phyloP scores from a whole-genome alignment of 2,329 filamentous ascomycete species.

The Colletotrichum endophyticum region DNA sequence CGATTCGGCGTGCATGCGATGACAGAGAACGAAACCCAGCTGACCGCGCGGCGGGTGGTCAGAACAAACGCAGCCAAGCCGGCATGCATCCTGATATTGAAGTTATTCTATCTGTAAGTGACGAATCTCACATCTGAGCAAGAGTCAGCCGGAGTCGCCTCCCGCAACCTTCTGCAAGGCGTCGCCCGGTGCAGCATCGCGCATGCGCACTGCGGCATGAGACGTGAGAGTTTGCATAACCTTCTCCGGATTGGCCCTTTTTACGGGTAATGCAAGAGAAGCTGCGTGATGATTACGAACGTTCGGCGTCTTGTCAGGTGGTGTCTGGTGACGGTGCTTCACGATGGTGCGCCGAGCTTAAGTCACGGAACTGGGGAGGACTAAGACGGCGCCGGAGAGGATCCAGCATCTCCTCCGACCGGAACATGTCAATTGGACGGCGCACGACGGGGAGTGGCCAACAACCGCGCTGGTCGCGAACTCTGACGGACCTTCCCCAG shows the following conservation, averaged over 20 bases:
- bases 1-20: neutral
- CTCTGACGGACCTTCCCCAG: neutral
- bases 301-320: neutral
- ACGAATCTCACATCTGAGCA: neutral
- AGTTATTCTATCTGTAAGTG: neutral
- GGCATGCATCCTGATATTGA: neutral
- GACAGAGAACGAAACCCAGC: neutral
- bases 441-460: neutral
- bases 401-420: neutral
- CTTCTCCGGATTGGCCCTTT: neutral
- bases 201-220: neutral
- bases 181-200: neutral
- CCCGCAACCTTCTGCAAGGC: neutral
- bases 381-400: neutral
- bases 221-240: neutral
- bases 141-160: neutral
- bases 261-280: neutral
- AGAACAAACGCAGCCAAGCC: neutral
- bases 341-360: neutral
- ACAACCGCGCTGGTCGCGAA: neutral
- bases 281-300: neutral
- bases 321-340: neutral
- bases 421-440: neutral
- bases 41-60: neutral
- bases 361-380: neutral